These are phyloP conservation scores for Acer negundo DNA, from an alignment of 345 rosid species.

Conservation along the genomic window DNA sequence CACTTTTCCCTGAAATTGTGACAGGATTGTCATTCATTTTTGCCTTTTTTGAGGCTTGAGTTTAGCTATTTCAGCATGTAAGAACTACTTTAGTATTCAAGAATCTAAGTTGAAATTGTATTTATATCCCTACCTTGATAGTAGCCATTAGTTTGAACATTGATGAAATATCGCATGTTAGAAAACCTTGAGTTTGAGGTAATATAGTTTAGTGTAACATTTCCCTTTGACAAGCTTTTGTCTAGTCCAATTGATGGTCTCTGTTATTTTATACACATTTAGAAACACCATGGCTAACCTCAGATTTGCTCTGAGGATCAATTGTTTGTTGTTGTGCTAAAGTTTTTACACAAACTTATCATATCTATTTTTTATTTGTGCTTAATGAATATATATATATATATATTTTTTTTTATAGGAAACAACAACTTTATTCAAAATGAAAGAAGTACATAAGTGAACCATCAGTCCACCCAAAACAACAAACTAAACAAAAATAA, in stretches of 20 bases:
- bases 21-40: too few species aligned
- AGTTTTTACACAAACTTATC: background rate
- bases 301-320: background rate
- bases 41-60: background rate
- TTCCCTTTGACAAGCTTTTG: background rate
- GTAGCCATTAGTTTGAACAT: background rate
- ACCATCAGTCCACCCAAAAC: too few species aligned
- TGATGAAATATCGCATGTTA: background rate
- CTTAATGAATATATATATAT: too few species aligned
- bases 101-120: background rate
- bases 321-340: background rate
- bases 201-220: background rate
- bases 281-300: constrained; percentile 6
- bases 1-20: background rate
- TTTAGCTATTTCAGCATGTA: background rate
- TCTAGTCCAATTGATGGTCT: background rate
- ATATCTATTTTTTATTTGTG: background rate
- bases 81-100: background rate
- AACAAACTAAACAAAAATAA: too few species aligned
- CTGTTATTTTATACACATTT: background rate
- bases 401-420: too few species aligned
- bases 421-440: too few species aligned
- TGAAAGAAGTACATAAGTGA: too few species aligned
- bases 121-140: background rate
- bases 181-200: background rate